A percentile compares a stretch with the other conserved stretches of the same genome.
These are phyloP conservation scores for Xylaria sp. DNA, from an alignment of 2,329 filamentous ascomycete species.

Conservation along the genomic window DNA sequence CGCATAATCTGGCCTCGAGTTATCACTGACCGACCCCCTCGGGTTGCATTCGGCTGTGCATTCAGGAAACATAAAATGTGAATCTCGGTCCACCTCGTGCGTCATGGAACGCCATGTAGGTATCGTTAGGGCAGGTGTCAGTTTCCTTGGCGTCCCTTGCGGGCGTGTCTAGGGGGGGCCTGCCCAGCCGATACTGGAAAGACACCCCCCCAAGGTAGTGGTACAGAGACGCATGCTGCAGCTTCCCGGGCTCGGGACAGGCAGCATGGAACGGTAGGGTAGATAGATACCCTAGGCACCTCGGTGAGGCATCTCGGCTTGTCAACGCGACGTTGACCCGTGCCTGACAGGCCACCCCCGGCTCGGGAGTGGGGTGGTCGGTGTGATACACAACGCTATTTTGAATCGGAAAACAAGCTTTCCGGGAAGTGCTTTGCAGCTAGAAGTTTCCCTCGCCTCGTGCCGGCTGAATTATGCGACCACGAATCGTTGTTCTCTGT, in stretches of 20 bases:
- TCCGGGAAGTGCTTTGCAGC: not conserved
- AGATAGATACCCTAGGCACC: conserved; percentile 12
- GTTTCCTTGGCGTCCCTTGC: conserved; percentile 26
- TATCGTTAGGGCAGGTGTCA: conserved; percentile 30
- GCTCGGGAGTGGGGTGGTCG: conserved; percentile 16
- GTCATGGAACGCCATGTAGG: conserved; percentile 7
- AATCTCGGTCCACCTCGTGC: conserved; percentile 22
- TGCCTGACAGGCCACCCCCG: conserved; percentile 23
- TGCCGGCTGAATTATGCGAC: not conserved
- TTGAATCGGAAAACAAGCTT: conserved; percentile 25
- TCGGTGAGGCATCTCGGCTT: conserved; percentile 26
- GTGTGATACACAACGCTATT: conserved; percentile 17
- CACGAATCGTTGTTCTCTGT: not conserved
- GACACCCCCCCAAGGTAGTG: not conserved
- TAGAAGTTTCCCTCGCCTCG: not conserved
- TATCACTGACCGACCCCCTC: conserved; percentile 9
- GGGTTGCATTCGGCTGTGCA: conserved; percentile 23
- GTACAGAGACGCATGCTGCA: conserved; percentile 32
- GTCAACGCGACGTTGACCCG: conserved; percentile 16
- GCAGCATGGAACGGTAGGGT: conserved; percentile 22
- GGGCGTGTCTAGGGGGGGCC: conserved; percentile 12
- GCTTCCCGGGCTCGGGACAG: conserved; percentile 28
- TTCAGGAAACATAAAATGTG: conserved; percentile 13
- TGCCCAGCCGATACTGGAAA: conserved; percentile 3
- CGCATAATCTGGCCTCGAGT: conserved; percentile 19